Conservation (phyloP, 768 basidiomycete genomes). For the Coprinopsis marcescibilis region DNA sequence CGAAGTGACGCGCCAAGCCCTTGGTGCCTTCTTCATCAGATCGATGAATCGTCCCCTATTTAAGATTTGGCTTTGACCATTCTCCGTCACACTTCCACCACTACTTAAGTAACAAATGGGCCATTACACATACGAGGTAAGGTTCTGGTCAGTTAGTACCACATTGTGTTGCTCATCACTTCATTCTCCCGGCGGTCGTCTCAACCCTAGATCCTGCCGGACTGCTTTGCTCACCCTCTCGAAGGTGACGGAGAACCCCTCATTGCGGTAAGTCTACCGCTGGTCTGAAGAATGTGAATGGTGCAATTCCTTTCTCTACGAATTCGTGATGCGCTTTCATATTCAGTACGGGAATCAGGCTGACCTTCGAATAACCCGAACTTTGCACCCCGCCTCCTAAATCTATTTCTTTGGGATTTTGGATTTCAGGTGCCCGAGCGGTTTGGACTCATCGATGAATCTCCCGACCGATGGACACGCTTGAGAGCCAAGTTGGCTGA, state of each 20-base stretch:
- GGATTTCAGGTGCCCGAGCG: conserved; percentile 41
- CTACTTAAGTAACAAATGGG: background rate
- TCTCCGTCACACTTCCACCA: background rate
- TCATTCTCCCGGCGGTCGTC: no score
- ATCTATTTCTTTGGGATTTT: background rate
- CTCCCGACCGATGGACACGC: conserved; percentile 42
- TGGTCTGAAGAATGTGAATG: background rate
- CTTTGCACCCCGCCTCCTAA: conserved; percentile 13
- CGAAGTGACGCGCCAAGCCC: no score
- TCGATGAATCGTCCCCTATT: background rate
- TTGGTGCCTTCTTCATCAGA: background rate
- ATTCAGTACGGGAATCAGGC: no score
- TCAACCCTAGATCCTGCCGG: conserved; percentile 10
- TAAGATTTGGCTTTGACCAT: background rate
- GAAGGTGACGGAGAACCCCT: background rate
- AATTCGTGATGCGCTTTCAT: no score
- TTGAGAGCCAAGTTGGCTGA: conserved; percentile 35
- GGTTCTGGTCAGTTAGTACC: no score
- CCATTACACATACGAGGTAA: background rate
- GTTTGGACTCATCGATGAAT: conserved; percentile 54
- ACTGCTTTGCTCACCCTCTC: conserved; percentile 7
- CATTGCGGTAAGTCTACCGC: background rate
- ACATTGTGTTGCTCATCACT: no score
- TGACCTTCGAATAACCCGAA: conserved; percentile 10
- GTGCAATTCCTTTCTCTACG: no score